Conservation (phyloP, 129 eudicot genomes). For the Pittosporum tobira region DNA sequence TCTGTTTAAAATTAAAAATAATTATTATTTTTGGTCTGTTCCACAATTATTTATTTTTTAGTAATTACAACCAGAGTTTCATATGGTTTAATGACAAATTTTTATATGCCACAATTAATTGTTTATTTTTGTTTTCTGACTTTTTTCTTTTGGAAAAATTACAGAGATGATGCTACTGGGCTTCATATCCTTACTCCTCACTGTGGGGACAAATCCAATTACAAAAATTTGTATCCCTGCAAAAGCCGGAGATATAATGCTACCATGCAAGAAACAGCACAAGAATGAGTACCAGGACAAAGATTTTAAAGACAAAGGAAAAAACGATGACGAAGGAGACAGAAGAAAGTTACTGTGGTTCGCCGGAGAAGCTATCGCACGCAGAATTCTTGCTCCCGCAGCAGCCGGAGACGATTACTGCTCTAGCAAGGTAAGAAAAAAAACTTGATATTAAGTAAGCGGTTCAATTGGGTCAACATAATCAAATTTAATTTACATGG, state of each 20-base stretch:
- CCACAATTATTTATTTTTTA: too few species aligned
- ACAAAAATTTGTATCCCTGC: conserved; percentile 37
- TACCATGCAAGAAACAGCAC: conserved; percentile 35
- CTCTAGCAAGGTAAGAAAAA: neutral
- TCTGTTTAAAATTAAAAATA: too few species aligned
- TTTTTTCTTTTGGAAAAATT: neutral
- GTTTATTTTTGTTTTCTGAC: neutral
- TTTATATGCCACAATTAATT: too few species aligned
- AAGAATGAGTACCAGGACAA: neutral
- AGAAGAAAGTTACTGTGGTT: conserved; percentile 3
- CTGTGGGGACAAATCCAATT: conserved; percentile 30
- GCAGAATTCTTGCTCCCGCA: conserved; percentile 1
- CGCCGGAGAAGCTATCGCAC: conserved; percentile 6
- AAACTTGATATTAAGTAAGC: too few species aligned
- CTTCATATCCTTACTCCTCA: conserved; percentile 29
- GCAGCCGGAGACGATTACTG: conserved; percentile 5
- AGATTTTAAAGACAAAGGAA: neutral
- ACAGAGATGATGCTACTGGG: conserved; percentile 45
- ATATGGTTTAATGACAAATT: too few species aligned
- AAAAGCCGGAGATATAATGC: conserved; percentile 37
- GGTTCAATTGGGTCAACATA: too few species aligned
- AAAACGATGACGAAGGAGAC: neutral
- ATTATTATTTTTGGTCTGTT: too few species aligned
- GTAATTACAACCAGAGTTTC: too few species aligned
- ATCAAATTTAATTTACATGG: too few species aligned